Conservation (phyloP, 2,329 filamentous ascomycete genomes). For the Phyllosticta capitalensis region DNA sequence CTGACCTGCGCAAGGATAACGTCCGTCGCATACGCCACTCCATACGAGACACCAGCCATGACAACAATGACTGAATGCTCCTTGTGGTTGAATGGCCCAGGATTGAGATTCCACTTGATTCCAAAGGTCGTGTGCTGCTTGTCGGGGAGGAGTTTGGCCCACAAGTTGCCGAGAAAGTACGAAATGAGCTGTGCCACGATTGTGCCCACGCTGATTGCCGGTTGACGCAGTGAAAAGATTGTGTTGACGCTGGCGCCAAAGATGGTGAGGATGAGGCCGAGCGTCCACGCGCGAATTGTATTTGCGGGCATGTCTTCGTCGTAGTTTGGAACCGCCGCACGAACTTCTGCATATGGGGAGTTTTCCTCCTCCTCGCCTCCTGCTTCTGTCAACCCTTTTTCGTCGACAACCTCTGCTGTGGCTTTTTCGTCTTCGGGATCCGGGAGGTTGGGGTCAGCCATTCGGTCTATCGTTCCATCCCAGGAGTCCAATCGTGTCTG, state of each 20-base stretch:
- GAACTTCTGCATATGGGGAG: neutral
- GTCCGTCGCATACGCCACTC: slow-evolving; percentile 10
- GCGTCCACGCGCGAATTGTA: neutral
- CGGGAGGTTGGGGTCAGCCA: neutral
- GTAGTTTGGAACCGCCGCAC: neutral
- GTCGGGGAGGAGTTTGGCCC: slow-evolving; percentile 29
- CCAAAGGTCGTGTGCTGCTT: slow-evolving; percentile 18
- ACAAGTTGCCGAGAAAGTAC: slow-evolving; percentile 34
- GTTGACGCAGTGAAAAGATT: slow-evolving; percentile 42
- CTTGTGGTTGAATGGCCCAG: slow-evolving; percentile 27
- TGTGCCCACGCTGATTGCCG: slow-evolving; percentile 34
- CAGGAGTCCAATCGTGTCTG: neutral
- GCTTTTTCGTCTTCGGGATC: neutral
- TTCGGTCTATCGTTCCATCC: neutral
- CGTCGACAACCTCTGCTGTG: neutral
- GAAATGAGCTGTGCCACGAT: slow-evolving; percentile 38
- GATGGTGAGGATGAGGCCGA: neutral
- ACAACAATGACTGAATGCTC: slow-evolving; percentile 22
- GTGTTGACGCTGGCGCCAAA: neutral
- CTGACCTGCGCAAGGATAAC: slow-evolving; percentile 11
- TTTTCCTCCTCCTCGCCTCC: neutral
- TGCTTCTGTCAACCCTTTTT: neutral
- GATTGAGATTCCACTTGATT: slow-evolving; percentile 29
- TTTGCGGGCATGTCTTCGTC: neutral
- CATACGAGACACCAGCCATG: slow-evolving; percentile 12